Evolutionary conservation across 805 yeast species (phyloP), one percentile per base, ranked within the genome.

Genomic region (Candida oleophila): DNA sequence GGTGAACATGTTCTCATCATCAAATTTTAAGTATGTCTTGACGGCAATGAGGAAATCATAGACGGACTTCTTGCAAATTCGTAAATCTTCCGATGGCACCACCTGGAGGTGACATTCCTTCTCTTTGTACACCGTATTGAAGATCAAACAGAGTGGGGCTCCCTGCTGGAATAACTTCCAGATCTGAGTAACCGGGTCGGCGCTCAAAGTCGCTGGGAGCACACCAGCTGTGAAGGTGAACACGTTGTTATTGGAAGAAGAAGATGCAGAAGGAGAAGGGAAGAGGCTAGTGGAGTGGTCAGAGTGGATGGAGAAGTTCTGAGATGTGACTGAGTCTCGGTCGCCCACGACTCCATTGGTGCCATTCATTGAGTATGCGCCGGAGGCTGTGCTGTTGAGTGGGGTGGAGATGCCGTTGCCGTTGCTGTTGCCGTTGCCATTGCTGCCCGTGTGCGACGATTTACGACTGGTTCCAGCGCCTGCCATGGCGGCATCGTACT

Each of bases 111-210:
- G 80, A 45, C 77, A 74, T 37, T 73, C 63, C 36, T 68, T 64
- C 34, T 75, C 76, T 30, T 61, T 62, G 43, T 59, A 50, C 18
- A 89, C 76, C 12, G 82, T 72, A 66, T 94, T 92, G 72, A 86
- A 89, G 5, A 92, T 70, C 37, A 89, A 78, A 64, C 98, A 91
- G 37, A 94, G 71, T 3, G 98, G 96, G 2, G 95, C 85, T 9
- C 98, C 99, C 58, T 87, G 89, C 57, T 92, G 95, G 58, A 94
- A 83, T 30, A 94, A 70, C 54, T 89, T 84, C 82, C 96, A 87
- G 38, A 94, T 62, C 51, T 89, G 91, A 1, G 97, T 89, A 2
- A 88, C 97, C 2, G 98, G 97, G 62, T 94, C 99, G 59, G 88
- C 86, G 52, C 79, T 78, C 49, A 79, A 76, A 52, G 78, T 81